Evolutionary conservation across 202 grass and related monocot genomes (phyloP).

Genomic region (Saccharum hybrid): DNA sequence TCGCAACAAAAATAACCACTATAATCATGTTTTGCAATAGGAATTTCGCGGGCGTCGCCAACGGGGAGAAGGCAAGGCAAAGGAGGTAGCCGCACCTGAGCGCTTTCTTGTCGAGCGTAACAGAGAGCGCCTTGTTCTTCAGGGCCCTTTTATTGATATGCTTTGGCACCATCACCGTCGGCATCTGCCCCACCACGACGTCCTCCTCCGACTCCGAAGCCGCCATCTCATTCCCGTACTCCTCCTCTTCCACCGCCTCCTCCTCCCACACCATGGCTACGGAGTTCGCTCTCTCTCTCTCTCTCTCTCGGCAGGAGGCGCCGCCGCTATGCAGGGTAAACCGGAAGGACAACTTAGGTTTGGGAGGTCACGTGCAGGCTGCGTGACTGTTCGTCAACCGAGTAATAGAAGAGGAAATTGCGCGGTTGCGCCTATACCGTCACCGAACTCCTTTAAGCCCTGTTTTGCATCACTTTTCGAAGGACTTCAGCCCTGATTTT

Average conservation of each 20-base stretch:
- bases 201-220: conserved; percentile 40
- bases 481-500: too few relatives aligned
- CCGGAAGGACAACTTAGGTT: conserved; percentile 31
- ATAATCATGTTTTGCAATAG: not conserved
- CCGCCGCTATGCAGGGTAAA: conserved; percentile 10
- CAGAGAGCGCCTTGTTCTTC: conserved; percentile 84
- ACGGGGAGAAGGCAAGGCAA: not conserved
- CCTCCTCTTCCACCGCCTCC: conserved; percentile 52
- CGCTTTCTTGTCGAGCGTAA: conserved; percentile 70
- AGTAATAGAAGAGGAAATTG: too few relatives aligned
- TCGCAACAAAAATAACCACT: not conserved
- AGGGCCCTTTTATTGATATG: conserved; percentile 95
- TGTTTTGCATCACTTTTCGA: too few relatives aligned
- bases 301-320: not conserved
- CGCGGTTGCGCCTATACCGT: too few relatives aligned
- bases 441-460: too few relatives aligned
- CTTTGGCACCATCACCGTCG: conserved; percentile 80
- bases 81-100: conserved; percentile 50
- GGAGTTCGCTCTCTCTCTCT: not conserved
- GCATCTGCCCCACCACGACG: conserved; percentile 89
- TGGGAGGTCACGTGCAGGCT: conserved; percentile 14
- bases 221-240: conserved; percentile 49
- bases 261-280: conserved; percentile 60
- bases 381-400: not conserved
- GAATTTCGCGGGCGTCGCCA: not conserved